Evolutionary conservation across 345 rosid genomes (phyloP).

Genomic region (Euphorbia pulcherrima): DNA sequence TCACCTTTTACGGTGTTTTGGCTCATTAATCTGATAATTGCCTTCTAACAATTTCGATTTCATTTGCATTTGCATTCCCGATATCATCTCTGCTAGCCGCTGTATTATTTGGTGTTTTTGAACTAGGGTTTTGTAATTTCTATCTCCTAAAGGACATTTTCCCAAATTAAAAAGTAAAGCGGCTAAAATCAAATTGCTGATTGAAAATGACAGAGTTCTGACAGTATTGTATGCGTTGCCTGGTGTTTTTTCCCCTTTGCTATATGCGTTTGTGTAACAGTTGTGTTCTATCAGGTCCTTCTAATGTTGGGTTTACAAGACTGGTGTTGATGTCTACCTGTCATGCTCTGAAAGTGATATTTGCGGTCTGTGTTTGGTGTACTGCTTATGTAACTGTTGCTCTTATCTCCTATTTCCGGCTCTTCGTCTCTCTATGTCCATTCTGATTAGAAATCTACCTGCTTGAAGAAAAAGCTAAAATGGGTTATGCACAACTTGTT

Average conservation of each 20-base stretch:
- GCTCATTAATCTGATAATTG: background rate
- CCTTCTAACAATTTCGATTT: background rate
- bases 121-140: background rate
- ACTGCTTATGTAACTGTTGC: slow-evolving; percentile 69
- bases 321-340: slow-evolving; percentile 51
- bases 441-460: slow-evolving; percentile 17
- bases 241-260: background rate
- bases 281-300: slow-evolving; percentile 1
- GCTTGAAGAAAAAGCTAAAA: slow-evolving; percentile 11
- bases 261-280: background rate
- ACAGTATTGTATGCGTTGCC: background rate
- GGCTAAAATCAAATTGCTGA: background rate
- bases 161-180: background rate
- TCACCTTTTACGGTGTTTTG: too few species aligned
- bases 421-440: slow-evolving; percentile 43
- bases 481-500: slow-evolving; percentile 89
- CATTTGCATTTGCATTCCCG: background rate
- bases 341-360: slow-evolving; percentile 46
- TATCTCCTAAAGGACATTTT: background rate
- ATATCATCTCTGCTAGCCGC: background rate
- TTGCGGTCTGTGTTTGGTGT: slow-evolving; percentile 76
- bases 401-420: slow-evolving; percentile 56
- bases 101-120: background rate
- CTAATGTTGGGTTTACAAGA: slow-evolving; percentile 6
- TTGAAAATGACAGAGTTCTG: background rate